Evolutionary conservation across 805 yeast genomes (phyloP), one percentile per base, ranked within the genome.

Genomic region (Martiniozyma abietophila): DNA sequence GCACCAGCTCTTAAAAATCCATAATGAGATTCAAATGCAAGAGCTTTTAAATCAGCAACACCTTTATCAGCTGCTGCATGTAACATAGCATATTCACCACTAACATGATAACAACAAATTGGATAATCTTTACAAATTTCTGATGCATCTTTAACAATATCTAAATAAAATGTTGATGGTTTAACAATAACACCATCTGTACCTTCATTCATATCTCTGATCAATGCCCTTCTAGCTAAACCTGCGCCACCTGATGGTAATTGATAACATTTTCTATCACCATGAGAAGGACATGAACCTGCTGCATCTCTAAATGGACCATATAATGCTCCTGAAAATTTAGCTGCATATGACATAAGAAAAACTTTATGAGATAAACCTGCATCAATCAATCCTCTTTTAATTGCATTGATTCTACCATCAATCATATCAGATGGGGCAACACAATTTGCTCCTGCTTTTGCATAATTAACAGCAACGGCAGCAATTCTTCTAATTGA

Each of bases 221-320:
- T 53, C 45, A 92, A 62, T 1, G 98, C 98, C 43, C 98, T 67
- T 50, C 94, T 80, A 8, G 97, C 98, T 38, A 92, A 67, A 0
- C 98, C 98, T 31, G 82, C 72, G 18, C 94, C 96, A 14, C 86
- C 94, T 4, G 88, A 71, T 8, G 98, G 98, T 40, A 92, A 68
- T 62, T 92, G 98, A 59, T 92, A 92, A 44, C 84, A 74, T 55
- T 78, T 82, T 55, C 98, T 74, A 58, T 92, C 96, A 35, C 98
- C 98, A 40, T 73, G 68, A 15, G 83, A 70, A 8, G 98, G 97
- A 4, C 78, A 67, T 34, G 94, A 80, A 24, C 94, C 92, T 3
- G 97, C 98, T 29, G 96, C 96, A 49, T 92, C 98, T 56, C 98
- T 71, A 67, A 92, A 92, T 4, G 98, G 98, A 1, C 98, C 98